These are phyloP conservation scores for Solanum clarkiae DNA, from an alignment of 257 asterid genomes.

Conservation along the genomic window DNA sequence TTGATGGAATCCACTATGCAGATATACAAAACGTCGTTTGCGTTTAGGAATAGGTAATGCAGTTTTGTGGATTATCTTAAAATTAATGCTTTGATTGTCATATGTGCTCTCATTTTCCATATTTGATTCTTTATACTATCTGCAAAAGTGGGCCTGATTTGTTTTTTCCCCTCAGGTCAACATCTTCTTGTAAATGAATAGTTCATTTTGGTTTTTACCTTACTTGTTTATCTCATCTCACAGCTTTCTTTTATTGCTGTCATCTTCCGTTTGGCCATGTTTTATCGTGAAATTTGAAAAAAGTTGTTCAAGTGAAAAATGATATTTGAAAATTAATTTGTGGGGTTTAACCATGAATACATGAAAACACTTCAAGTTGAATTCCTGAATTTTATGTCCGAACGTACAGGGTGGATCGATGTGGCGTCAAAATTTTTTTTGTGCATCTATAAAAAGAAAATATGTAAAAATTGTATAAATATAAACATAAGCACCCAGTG, in stretches of 20 bases:
- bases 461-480: too few species aligned
- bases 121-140: not conserved
- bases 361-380: too few species aligned
- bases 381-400: too few species aligned
- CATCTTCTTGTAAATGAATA: not conserved
- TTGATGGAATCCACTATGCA: conserved; percentile 85
- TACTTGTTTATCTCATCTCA: not conserved
- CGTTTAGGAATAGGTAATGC: conserved; percentile 75
- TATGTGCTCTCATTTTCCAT: not conserved
- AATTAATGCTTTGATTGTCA: not conserved
- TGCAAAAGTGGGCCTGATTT: not conserved
- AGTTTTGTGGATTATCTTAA: not conserved
- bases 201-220: not conserved
- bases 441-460: too few species aligned
- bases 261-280: too few species aligned
- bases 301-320: too few species aligned
- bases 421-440: too few species aligned
- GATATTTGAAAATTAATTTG: too few species aligned
- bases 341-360: too few species aligned
- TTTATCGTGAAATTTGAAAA: too few species aligned
- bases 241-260: not conserved
- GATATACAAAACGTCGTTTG: conserved; percentile 71
- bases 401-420: too few species aligned
- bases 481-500: too few species aligned
- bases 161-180: not conserved